Evolutionary conservation across 345 rosid genomes (phyloP).

Genomic region (Eucalyptus sp.): DNA sequence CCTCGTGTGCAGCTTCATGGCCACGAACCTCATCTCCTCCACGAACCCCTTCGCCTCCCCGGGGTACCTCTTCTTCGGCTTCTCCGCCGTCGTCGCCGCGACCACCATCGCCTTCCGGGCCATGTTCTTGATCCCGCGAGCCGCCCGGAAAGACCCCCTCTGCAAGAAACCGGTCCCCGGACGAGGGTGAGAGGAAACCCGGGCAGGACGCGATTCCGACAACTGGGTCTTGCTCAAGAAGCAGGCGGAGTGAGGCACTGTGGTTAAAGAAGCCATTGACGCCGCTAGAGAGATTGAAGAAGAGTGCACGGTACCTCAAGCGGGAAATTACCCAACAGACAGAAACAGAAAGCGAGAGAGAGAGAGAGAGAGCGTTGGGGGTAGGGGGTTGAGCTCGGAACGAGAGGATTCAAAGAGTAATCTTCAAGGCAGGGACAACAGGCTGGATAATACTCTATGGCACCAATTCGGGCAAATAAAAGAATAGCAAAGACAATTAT

Average conservation of each 20-base stretch:
- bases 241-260: constrained; percentile 33
- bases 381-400: not conserved
- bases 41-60: constrained; percentile 94
- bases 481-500: not conserved
- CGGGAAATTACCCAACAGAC: not conserved
- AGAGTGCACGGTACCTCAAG: not conserved
- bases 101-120: constrained; percentile 22
- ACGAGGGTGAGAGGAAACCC: not conserved
- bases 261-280: constrained; percentile 53
- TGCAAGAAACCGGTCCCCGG: constrained; percentile 17
- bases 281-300: not conserved
- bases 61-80: constrained; percentile 59
- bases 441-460: not conserved
- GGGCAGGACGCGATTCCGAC: not conserved
- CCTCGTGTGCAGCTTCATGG: constrained; percentile 80
- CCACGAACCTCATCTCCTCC: constrained; percentile 99
- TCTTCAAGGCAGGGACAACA: not conserved
- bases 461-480: not conserved
- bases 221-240: constrained; percentile 26
- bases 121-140: constrained; percentile 9
- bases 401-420: not conserved
- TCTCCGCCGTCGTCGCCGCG: constrained; percentile 59
- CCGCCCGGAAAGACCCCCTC: not conserved
- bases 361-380: not conserved
- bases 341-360: not conserved